These are phyloP conservation scores for Phytophthora fragariaefolia DNA, from an alignment of 352 stramenopile genomes.

Conservation along the genomic window DNA sequence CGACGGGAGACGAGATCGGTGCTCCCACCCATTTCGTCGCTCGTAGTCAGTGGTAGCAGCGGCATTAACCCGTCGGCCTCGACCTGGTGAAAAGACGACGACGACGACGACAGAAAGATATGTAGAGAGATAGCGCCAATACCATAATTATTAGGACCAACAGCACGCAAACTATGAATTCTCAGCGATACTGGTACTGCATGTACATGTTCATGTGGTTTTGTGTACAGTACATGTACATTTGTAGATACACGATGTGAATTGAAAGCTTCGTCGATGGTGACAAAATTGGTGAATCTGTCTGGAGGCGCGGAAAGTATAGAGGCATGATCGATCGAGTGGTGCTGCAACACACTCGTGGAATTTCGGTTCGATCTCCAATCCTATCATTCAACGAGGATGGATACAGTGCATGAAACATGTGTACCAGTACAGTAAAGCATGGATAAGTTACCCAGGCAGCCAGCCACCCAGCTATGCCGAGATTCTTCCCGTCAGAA, in stretches of 20 bases:
- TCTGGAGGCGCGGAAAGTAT: slow-evolving; percentile 7
- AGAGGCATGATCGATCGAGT: slow-evolving; percentile 3
- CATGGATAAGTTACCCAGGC: slow-evolving; percentile 20
- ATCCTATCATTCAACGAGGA: slow-evolving; percentile 16
- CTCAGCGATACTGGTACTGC: too few relatives aligned
- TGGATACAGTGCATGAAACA: too few relatives aligned
- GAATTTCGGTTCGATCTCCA: slow-evolving; percentile 18
- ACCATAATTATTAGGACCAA: slow-evolving; percentile 36
- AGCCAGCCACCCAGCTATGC: slow-evolving; percentile 8
- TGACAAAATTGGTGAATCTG: slow-evolving; percentile 1
- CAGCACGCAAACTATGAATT: not conserved
- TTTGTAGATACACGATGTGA: too few relatives aligned
- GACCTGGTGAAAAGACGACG: slow-evolving; percentile 19
- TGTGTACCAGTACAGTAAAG: too few relatives aligned
- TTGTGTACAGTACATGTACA: too few relatives aligned
- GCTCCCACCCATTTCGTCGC: slow-evolving; percentile 65
- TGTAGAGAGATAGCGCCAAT: slow-evolving; percentile 26
- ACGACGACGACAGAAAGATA: slow-evolving; percentile 3
- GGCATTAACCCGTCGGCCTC: slow-evolving; percentile 9
- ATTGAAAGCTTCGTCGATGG: slow-evolving; percentile 11
- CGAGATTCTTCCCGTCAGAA: slow-evolving; percentile 16
- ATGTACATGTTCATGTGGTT: too few relatives aligned
- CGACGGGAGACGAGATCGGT: slow-evolving; percentile 40
- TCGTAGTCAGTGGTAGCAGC: slow-evolving; percentile 32
- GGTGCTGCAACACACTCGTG: slow-evolving; percentile 9